Evolutionary conservation across 2,329 filamentous ascomycete species (phyloP).

Genomic region (Exophiala bonariae): DNA sequence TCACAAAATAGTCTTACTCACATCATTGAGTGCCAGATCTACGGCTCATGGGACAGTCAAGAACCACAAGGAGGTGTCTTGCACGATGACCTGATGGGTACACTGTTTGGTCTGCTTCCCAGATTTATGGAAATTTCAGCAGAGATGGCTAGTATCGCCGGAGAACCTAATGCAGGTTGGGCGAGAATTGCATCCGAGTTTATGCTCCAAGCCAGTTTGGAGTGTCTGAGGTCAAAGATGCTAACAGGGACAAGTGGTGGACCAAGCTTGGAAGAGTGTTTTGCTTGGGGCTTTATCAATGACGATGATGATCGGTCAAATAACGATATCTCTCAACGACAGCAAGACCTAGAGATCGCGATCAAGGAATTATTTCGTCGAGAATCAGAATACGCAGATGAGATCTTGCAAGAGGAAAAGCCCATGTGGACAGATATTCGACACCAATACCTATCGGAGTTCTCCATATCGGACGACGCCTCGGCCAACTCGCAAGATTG

Average conservation of each 20-base stretch:
- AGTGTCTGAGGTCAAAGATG: conserved; percentile 7
- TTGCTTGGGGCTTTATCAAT: conserved; percentile 26
- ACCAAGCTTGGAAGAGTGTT: conserved; percentile 22
- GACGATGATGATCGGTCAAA: neutral
- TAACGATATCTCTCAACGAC: no score
- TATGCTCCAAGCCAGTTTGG: conserved; percentile 23
- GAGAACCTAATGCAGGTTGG: conserved; percentile 17
- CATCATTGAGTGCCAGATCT: neutral
- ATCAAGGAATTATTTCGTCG: conserved; percentile 15
- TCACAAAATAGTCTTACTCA: no score
- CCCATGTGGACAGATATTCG: conserved; percentile 19
- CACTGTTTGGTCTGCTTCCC: conserved; percentile 18
- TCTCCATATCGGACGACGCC: conserved; percentile 12
- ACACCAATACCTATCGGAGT: conserved; percentile 16
- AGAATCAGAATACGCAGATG: neutral
- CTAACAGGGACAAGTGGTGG: neutral
- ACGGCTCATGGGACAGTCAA: neutral
- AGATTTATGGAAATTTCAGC: conserved; percentile 26
- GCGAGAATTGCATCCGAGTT: conserved; percentile 23
- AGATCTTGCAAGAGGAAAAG: neutral
- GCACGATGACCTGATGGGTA: no score
- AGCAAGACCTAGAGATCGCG: no score
- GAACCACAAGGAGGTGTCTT: no score
- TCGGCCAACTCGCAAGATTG: conserved; percentile 7
- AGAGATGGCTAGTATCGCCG: conserved; percentile 10